Conservation (phyloP, 2,329 filamentous ascomycete genomes). For the Xylariaceae sp. region DNA sequence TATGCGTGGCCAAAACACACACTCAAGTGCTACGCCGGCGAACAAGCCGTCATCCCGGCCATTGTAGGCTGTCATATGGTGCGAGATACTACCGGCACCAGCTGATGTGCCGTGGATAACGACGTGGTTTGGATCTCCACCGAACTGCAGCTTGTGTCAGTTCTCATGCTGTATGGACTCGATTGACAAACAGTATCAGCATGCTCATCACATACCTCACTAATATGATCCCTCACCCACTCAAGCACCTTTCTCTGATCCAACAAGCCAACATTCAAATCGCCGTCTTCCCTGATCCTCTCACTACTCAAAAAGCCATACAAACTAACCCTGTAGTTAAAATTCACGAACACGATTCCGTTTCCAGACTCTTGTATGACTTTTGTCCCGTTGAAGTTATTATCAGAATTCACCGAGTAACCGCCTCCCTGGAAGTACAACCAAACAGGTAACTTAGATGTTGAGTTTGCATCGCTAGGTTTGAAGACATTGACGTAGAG, state of each 20-base stretch:
- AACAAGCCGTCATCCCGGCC: conserved; percentile 42
- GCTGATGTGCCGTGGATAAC: conserved; percentile 62
- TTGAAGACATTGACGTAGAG: conserved; percentile 46
- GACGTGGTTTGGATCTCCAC: conserved; percentile 57
- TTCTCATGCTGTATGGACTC: background rate
- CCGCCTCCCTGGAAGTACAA: conserved; percentile 46
- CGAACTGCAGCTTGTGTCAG: conserved; percentile 41
- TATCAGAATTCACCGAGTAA: conserved; percentile 47
- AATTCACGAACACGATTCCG: conserved; percentile 55
- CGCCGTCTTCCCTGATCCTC: conserved; percentile 51
- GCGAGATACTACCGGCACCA: conserved; percentile 56
- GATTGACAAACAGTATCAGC: background rate
- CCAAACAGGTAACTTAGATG: conserved; percentile 51
- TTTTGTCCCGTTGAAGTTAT: conserved; percentile 49
- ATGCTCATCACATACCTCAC: background rate
- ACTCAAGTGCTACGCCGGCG: conserved; percentile 45
- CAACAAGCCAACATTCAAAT: conserved; percentile 61
- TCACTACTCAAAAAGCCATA: conserved; percentile 62
- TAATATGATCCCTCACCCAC: conserved; percentile 62
- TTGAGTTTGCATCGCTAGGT: conserved; percentile 37
- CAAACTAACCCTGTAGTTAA: conserved; percentile 62
- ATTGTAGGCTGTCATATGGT: conserved; percentile 48
- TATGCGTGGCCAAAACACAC: conserved; percentile 50
- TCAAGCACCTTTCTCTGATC: conserved; percentile 60
- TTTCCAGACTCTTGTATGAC: conserved; percentile 43